Evolutionary conservation across 2,329 filamentous ascomycete species (phyloP), one percentile per base, ranked within the genome.

Genomic region (Plectosphaerella sp.): DNA sequence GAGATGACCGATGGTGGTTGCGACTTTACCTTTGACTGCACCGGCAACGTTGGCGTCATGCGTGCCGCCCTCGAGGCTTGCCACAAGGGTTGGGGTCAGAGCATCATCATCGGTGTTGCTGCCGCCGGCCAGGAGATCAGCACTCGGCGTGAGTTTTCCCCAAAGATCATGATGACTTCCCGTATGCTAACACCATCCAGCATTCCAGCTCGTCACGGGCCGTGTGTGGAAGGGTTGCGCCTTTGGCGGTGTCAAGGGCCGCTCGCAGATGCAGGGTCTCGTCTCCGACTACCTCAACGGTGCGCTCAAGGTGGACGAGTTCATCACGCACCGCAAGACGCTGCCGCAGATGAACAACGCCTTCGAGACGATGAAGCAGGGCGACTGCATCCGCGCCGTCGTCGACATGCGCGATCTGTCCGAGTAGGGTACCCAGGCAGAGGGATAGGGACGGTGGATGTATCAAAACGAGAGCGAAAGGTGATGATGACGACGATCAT

Each of bases 21-120:
- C 70, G 94, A 99, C 77, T 97, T 97, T 79, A 99, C 94, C 48
- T 99, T 99, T 69, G 94, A 99, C 78, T 97, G 94, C 81, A 99
- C 94, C 7, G 94, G 94, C 54, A 97, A 97, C 66, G 92, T 97
- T 50, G 83, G 86, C 61, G 94, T 99, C 52, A 99, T 96, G 94
- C 83, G 94, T 58, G 88, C 90, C 50, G 94, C 94, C 41, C 84
- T 99, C 55, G 93, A 99, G 78, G 92, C 94, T 47, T 97, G 92
- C 79, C 94, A 99, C 80, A 99, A 99, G 84, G 94, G 94, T 47
- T 99, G 94, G 94, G 94, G 94, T 64, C 84, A 97, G 80, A 95
- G 89, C 68, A 96, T 99, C 72, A 84, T 99, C 71, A 99, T 99
- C 65, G 94, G 94, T 72, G 94, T 99, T 58, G 93, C 93, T 56